Evolutionary conservation across 805 yeast genomes (phyloP), one percentile per base, ranked within the genome.

Genomic region (Yarrowia sp.): DNA sequence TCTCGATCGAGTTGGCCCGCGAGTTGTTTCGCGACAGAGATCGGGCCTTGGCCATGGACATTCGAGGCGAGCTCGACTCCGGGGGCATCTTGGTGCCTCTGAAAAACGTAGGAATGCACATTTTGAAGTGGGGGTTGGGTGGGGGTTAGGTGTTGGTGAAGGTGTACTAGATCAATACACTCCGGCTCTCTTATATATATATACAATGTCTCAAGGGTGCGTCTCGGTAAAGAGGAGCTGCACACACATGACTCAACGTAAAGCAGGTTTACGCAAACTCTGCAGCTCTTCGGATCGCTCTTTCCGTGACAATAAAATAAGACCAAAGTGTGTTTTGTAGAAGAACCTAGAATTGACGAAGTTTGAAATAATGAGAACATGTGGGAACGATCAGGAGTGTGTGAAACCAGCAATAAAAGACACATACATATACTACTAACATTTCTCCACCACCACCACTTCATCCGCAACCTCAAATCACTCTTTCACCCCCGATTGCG

Each of bases 21-120:
- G 48, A 45, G 19, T 10, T 45, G 14, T 22, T 32, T 22, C 50
- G 15, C 8, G 50, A 46, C 35, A 46, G 15, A 11, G n/a, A 5
- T 22, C 50, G 32, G 12, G n/a, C n/a, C 36, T 26, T 14, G 52
- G 52, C 36, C 52, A 26, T 26, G 16, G 52, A 48, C 35, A 26
- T 26, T 48, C 36, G n/a, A 9, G 52, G 52, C 5, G 10, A 12
- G 9, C 9, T 5, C 9, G 15, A 12, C 19, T 48, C 52, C 5
- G 35, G 35, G 35, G 36, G 52, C 35, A 48, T 22, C 15, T 26
- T 2, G 38, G 35, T 26, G 52, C 52, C 36, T 48, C 52, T 8
- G 16, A 48, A 14, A 15, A 48, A 48, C 11, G 5, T 48, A 15
- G 52, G 52, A 15, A 48, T 48, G 52, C 52, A 48, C 52, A 48